Evolutionary conservation across 495 filamentous ascomycete genomes (phyloP).

Genomic region (Penicillium paxilli): DNA sequence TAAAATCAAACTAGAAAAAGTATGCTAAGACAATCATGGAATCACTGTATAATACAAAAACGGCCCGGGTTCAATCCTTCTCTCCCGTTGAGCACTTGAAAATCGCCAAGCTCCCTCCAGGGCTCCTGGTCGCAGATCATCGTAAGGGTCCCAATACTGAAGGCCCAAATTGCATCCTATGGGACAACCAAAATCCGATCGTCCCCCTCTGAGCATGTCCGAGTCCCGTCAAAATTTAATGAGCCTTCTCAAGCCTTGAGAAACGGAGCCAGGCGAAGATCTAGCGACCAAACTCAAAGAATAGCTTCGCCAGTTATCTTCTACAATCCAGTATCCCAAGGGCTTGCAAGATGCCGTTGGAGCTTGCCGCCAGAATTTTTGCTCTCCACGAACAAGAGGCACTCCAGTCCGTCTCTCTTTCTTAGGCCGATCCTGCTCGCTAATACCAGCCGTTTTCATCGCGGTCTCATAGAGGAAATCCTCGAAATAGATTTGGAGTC

Average conservation of each 20-base stretch:
- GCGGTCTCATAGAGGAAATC: neutral
- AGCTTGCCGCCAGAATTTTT: neutral
- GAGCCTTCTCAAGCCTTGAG: neutral
- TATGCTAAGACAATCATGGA: no score
- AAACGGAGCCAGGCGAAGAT: neutral
- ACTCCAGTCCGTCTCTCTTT: neutral
- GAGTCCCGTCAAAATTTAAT: neutral
- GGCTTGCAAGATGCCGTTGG: neutral
- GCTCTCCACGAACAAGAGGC: neutral
- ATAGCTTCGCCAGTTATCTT: neutral
- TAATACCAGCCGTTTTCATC: neutral
- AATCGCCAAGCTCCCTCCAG: no score
- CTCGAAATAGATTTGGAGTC: neutral
- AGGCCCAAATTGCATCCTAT: no score
- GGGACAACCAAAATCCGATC: no score
- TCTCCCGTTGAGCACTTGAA: no score
- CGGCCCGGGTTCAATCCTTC: no score
- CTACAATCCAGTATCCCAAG: neutral
- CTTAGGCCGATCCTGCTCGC: neutral
- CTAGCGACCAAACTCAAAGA: neutral
- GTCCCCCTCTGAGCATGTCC: neutral
- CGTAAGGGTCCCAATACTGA: no score
- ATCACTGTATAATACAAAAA: no score
- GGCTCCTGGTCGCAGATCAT: no score
- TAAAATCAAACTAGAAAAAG: no score